These are phyloP conservation scores for Lepiota subincarnata DNA, from an alignment of 768 basidiomycete genomes.

Conservation along the genomic window DNA sequence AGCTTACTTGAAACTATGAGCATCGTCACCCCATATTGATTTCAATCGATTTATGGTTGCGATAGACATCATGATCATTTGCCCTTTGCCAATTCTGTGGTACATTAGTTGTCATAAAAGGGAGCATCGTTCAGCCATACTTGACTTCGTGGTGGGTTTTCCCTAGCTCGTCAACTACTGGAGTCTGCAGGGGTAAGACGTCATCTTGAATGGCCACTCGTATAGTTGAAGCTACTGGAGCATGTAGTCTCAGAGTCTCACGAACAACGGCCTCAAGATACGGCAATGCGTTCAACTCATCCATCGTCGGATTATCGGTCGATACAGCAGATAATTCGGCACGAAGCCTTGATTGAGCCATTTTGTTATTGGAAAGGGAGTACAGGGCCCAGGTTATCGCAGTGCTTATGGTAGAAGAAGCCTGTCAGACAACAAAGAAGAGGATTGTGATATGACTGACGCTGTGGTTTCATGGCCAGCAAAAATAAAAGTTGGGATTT, in stretches of 20 bases:
- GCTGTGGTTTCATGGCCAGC: constrained; percentile 58
- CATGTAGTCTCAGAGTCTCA: constrained; percentile 47
- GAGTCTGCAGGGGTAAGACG: constrained; percentile 38
- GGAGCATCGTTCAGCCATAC: constrained; percentile 18
- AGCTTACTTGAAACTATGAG: constrained; percentile 46
- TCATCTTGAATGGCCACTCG: constrained; percentile 43
- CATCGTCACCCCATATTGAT: constrained; percentile 54
- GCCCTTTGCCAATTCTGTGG: constrained; percentile 32
- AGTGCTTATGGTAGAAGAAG: constrained; percentile 20
- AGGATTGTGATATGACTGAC: constrained; percentile 42
- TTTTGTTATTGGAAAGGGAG: constrained; percentile 38
- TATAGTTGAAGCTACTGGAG: constrained; percentile 36
- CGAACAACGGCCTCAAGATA: constrained; percentile 57
- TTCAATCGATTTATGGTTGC: constrained; percentile 41
- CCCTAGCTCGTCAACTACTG: constrained; percentile 38
- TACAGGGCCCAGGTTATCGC: constrained; percentile 50
- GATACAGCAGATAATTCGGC: constrained; percentile 43
- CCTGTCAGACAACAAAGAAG: constrained; percentile 43
- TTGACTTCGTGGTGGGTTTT: constrained; percentile 27
- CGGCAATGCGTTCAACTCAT: constrained; percentile 50
- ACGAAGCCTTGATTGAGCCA: constrained; percentile 46
- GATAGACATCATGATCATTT: constrained; percentile 40
- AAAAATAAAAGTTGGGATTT: constrained; percentile 58
- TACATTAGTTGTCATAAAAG: not conserved
- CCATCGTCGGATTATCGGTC: constrained; percentile 55